Conservation (phyloP, 345 rosid species). For the Heritiera fomes region DNA sequence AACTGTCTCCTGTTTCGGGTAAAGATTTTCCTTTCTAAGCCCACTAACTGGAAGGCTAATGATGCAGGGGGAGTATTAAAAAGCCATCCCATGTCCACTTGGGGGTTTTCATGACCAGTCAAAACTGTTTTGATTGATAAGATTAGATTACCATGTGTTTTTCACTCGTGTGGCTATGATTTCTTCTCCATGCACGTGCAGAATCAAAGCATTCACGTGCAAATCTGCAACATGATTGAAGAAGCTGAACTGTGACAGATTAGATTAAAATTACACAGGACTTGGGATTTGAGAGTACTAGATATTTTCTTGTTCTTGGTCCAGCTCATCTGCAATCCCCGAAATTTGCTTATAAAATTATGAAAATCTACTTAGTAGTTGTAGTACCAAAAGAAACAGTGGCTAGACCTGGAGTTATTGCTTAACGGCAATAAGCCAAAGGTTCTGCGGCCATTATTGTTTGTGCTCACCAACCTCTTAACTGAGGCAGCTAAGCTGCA, state of each 20-base stretch:
- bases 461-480: background rate
- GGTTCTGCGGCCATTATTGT: background rate
- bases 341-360: background rate
- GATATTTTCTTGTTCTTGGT: background rate
- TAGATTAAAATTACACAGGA: background rate
- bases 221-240: background rate
- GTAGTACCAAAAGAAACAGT: background rate
- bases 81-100: slow-evolving; percentile 25
- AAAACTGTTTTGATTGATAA: background rate
- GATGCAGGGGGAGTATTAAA: slow-evolving; percentile 16
- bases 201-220: background rate
- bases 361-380: background rate
- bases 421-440: background rate
- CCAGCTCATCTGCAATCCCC: background rate
- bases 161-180: slow-evolving; percentile 20
- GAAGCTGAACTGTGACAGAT: background rate
- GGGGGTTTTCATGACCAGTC: slow-evolving; percentile 27
- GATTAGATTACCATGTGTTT: background rate
- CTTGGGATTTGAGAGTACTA: too few relatives aligned
- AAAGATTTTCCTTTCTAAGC: background rate
- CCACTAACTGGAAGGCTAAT: slow-evolving; percentile 22
- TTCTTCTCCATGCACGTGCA: slow-evolving; percentile 4
- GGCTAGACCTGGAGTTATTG: background rate
- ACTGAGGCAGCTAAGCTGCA: background rate
- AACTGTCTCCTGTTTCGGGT: background rate